phyloP scores from a whole-genome alignment of 2,329 filamentous ascomycete species.

The Aspergillus calidoustus region DNA sequence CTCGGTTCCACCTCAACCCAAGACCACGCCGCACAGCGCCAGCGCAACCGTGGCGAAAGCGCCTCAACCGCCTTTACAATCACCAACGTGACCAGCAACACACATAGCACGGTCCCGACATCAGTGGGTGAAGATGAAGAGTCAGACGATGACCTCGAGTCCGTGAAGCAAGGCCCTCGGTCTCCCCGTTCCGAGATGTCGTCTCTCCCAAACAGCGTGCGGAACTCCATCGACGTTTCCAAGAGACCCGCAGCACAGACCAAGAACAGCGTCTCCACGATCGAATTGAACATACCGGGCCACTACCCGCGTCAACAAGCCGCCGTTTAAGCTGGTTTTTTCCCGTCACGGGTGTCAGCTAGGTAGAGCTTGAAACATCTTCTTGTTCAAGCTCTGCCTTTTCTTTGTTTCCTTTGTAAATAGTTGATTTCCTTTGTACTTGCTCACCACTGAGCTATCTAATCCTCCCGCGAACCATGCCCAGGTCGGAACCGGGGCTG shows the following conservation, averaged over 20 bases:
- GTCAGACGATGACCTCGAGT: conserved; percentile 15
- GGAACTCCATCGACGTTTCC: conserved; percentile 1
- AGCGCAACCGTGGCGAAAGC: conserved; percentile 35
- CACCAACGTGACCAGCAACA: conserved; percentile 39
- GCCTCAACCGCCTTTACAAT: conserved; percentile 41
- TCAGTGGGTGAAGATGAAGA: conserved; percentile 35
- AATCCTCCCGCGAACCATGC: neutral
- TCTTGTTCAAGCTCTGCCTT: conserved; percentile 2
- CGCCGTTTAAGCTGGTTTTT: conserved; percentile 26
- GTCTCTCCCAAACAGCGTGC: conserved; percentile 13
- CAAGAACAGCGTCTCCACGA: conserved; percentile 36
- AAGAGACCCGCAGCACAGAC: conserved; percentile 24
- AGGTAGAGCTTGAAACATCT: neutral
- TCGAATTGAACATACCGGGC: conserved; percentile 43
- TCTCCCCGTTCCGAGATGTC: conserved; percentile 8
- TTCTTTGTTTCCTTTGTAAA: conserved; percentile 11
- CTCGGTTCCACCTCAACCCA: conserved; percentile 19
- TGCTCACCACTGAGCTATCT: neutral
- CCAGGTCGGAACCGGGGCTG: neutral
- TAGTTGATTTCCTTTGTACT: neutral
- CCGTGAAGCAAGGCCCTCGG: conserved; percentile 6
- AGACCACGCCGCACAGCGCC: conserved; percentile 17
- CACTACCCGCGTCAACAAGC: conserved; percentile 40
- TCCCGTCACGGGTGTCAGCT: neutral
- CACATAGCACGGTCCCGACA: conserved; percentile 39